These are phyloP conservation scores for Sphagnurus paluster DNA, from an alignment of 1,284 basidiomycete genomes.

Conservation along the genomic window DNA sequence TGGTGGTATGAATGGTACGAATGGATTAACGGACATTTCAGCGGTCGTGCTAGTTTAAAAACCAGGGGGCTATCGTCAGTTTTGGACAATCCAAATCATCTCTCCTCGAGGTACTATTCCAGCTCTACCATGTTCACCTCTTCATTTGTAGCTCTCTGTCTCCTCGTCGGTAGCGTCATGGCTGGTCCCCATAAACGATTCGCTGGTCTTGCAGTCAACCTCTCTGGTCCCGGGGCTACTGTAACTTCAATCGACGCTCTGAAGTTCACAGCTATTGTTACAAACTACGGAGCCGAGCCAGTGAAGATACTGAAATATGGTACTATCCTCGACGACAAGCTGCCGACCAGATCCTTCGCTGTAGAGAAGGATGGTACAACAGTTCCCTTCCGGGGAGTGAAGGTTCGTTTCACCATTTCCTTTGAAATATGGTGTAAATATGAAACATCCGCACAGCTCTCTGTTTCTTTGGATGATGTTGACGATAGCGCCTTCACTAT, in stretches of 20 bases:
- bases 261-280: slow-evolving; percentile 25
- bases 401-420: slow-evolving; percentile 24
- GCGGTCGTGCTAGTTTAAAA: background rate
- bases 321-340: slow-evolving; percentile 42
- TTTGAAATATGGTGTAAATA: background rate
- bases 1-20: too few relatives aligned
- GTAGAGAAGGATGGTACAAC: slow-evolving; percentile 40
- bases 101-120: background rate
- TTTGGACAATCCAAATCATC: slow-evolving; percentile 1
- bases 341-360: slow-evolving; percentile 44
- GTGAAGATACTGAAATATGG: slow-evolving; percentile 21
- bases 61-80: background rate
- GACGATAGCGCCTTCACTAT: slow-evolving; percentile 41
- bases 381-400: slow-evolving; percentile 43
- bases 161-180: slow-evolving; percentile 26
- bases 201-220: slow-evolving; percentile 30
- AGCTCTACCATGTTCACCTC: slow-evolving; percentile 16
- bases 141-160: slow-evolving; percentile 28
- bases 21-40: background rate
- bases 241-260: slow-evolving; percentile 39
- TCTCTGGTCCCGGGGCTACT: slow-evolving; percentile 30
- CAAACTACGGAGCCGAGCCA: slow-evolving; percentile 15
- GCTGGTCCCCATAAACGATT: slow-evolving; percentile 32
- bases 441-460: slow-evolving; percentile 26
- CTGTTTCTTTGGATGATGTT: slow-evolving; percentile 34